Evolutionary conservation across 148 eudicot species (phyloP).

Genomic region (Spergularia bocconei): DNA sequence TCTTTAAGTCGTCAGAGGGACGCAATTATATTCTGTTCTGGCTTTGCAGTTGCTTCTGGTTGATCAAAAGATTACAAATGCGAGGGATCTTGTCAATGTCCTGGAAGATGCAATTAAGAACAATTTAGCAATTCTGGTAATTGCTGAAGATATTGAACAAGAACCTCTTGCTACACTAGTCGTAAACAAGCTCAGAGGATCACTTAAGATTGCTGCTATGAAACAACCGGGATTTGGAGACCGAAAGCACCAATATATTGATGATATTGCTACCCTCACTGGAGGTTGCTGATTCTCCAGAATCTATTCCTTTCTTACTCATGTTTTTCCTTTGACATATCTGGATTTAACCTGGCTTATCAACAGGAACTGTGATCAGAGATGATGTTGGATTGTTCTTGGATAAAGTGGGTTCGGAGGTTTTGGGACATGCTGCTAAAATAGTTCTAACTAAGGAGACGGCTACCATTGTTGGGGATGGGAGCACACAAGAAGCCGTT

Average conservation of each 20-base stretch:
- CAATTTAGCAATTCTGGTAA: conserved; percentile 51
- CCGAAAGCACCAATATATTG: conserved; percentile 58
- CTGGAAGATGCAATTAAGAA: conserved; percentile 63
- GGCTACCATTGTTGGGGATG: conserved; percentile 59
- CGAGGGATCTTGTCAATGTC: conserved; percentile 59
- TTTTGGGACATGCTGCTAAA: conserved; percentile 54
- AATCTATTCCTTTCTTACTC: neutral
- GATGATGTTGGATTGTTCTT: conserved; percentile 61
- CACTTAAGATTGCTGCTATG: conserved; percentile 72
- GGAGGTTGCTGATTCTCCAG: conserved; percentile 42
- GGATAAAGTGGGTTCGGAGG: conserved; percentile 48
- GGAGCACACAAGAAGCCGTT: conserved; percentile 59
- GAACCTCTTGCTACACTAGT: conserved; percentile 81
- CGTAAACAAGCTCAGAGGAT: conserved; percentile 71
- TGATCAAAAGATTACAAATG: conserved; percentile 66
- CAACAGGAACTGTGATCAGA: conserved; percentile 55
- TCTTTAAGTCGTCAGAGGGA: neutral
- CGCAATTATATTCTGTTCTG: conserved; percentile 8
- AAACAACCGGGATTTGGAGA: conserved; percentile 81
- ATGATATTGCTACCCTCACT: conserved; percentile 68
- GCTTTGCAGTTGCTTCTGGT: conserved; percentile 59
- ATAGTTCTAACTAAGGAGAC: conserved; percentile 53
- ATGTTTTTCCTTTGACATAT: neutral
- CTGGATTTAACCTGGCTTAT: conserved; percentile 6
- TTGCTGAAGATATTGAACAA: conserved; percentile 74